Evolutionary conservation across 1,284 basidiomycete genomes (phyloP), one percentile per base, ranked within the genome.

Genomic region (Sanghuangporus sanghuang): DNA sequence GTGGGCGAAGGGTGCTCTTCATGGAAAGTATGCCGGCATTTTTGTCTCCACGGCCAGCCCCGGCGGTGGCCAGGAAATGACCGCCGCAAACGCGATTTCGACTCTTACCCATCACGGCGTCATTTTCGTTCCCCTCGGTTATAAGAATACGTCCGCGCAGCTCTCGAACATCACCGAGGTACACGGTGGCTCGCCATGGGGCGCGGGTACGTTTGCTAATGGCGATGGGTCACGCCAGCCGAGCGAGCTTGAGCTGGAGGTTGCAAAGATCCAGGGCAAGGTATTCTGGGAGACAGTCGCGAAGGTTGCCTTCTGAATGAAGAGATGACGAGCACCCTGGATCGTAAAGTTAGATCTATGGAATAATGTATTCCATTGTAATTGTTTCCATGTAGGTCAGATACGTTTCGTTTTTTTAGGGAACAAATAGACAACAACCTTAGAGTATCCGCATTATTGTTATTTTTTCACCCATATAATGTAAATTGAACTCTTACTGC

Each of bases 41-140:
- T 92, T 93, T 75, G 81, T 90, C 61, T 87, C 84, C 32, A 87
- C 87, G 1, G 85, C 81, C 21, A 77, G 78, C 48, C 82, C 79
- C 38, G 89, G 88, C 57, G 89, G 90, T 65, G 90, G 90, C 62
- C 90, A 92, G 71, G 90, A 92, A 73, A 73, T 83, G 27, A 95
- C 93, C 48, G 78, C 81, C 39, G 67, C 87, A 66, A 84, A 81
- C 70, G 74, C 82, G 50, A 67, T 95, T 59, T 92, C 92, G 27
- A 92, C 89, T 55, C 79, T 95, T 67, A 78, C 82, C 21, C 93
- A 96, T 77, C 93, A 94, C 71, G 92, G 92, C 40, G 81, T 93
- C 68, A 79, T 85, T 73, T 93, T 79, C 73, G 90, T 94, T 8
- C 92, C 93, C 32, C 78, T 93, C 63, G 93, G 92, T 14, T 95